These are phyloP conservation scores for Hyphodiscus sp. DNA, from an alignment of 2,329 filamentous ascomycete species.

Conservation along the genomic window DNA sequence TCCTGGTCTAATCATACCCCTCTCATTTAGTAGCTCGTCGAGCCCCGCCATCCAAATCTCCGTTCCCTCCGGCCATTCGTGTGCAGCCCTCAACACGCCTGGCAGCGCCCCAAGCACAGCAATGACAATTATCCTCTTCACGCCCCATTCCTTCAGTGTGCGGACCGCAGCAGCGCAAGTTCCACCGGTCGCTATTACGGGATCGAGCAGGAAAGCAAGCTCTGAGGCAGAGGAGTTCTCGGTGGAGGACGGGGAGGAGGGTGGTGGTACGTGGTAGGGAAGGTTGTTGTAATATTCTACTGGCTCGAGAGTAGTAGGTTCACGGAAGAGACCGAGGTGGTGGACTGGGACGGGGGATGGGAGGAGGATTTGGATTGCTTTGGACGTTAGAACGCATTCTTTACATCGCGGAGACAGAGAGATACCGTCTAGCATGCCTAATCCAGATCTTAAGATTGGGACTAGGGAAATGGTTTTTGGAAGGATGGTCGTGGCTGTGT, in stretches of 20 bases:
- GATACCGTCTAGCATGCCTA: slow-evolving; percentile 82
- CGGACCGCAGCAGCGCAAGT: slow-evolving; percentile 87
- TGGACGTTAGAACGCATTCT: slow-evolving; percentile 1
- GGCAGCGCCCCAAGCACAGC: slow-evolving; percentile 65
- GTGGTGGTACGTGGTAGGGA: slow-evolving; percentile 56
- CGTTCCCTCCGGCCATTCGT: slow-evolving; percentile 70
- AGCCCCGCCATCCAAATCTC: slow-evolving; percentile 79
- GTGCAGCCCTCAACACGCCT: slow-evolving; percentile 66
- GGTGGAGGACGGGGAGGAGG: slow-evolving; percentile 33
- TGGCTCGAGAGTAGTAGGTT: slow-evolving; percentile 77
- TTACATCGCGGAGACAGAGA: slow-evolving; percentile 7
- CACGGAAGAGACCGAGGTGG: slow-evolving; percentile 91
- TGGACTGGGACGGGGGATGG: slow-evolving; percentile 76
- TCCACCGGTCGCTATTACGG: slow-evolving; percentile 87
- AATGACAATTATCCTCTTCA: slow-evolving; percentile 71
- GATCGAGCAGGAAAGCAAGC: slow-evolving; percentile 81
- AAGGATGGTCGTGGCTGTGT: slow-evolving; percentile 54
- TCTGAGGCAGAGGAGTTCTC: slow-evolving; percentile 39
- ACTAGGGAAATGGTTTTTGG: slow-evolving; percentile 70
- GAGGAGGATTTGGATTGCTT: slow-evolving; percentile 75
- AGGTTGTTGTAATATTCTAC: slow-evolving; percentile 99
- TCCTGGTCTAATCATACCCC: slow-evolving; percentile 86
- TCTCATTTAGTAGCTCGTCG: slow-evolving; percentile 65
- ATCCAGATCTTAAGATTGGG: slow-evolving; percentile 85
- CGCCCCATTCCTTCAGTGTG: slow-evolving; percentile 84